Conservation (phyloP, 164 flowering plant genomes). For the Stephania cephalantha region DNA sequence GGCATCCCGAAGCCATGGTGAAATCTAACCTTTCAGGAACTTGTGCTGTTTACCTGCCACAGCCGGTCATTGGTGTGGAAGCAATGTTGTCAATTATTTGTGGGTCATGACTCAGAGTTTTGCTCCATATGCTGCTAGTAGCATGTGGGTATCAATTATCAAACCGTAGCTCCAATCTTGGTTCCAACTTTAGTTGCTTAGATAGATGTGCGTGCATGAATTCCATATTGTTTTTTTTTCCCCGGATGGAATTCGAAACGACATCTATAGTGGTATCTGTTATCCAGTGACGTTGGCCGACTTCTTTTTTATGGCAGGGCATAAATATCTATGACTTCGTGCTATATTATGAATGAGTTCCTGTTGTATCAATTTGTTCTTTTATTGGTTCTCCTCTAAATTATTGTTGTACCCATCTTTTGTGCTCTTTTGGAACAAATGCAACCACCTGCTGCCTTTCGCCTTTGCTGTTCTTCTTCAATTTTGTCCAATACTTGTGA, state of each 20-base stretch:
- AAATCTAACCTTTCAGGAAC: neutral
- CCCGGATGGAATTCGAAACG: neutral
- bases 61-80: neutral
- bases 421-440: neutral
- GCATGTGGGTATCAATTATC: neutral
- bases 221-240: neutral
- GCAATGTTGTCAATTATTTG: neutral
- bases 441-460: neutral
- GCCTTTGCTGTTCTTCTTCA: neutral
- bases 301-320: neutral
- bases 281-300: neutral
- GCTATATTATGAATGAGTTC: neutral
- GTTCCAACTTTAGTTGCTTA: neutral
- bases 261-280: neutral
- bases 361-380: neutral
- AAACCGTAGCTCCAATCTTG: neutral
- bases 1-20: neutral
- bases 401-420: neutral
- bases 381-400: neutral
- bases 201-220: neutral
- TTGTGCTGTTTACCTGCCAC: neutral
- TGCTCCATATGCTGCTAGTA: neutral
- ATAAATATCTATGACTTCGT: neutral
- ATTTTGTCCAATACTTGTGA: neutral
- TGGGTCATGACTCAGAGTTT: neutral